A percentile compares a stretch with the other conserved stretches of the same genome.
Evolutionary conservation across 768 basidiomycete genomes (phyloP).

Genomic region (Kondoa malvinella): DNA sequence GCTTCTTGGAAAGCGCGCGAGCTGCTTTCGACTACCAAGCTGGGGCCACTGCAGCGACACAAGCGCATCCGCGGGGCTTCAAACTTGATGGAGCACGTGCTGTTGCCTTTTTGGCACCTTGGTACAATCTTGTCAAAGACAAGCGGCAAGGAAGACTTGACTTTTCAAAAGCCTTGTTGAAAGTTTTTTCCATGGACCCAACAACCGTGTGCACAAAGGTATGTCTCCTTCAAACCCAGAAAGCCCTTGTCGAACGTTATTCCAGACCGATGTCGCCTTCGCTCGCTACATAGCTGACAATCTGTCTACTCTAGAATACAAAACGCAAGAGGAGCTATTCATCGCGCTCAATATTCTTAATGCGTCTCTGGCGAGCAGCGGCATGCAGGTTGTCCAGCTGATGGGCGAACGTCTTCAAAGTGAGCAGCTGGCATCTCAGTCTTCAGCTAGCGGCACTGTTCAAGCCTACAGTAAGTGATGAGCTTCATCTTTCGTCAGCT

Average conservation of each 20-base stretch:
- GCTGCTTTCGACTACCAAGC: constrained; percentile 67
- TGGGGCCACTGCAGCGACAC: neutral
- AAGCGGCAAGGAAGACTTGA: constrained; percentile 73
- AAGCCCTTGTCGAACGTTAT: neutral
- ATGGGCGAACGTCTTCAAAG: constrained; percentile 17
- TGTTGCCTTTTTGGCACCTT: constrained; percentile 61
- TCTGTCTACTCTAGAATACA: constrained; percentile 79
- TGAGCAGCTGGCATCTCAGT: neutral
- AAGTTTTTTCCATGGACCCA: constrained; percentile 58
- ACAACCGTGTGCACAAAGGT: constrained; percentile 1
- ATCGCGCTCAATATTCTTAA: constrained; percentile 68
- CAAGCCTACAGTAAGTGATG: neutral
- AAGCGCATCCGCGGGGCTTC: neutral
- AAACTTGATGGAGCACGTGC: constrained; percentile 38
- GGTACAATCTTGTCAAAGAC: constrained; percentile 82
- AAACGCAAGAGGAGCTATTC: constrained; percentile 80
- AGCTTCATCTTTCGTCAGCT: constrained; percentile 6
- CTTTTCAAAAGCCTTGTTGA: constrained; percentile 64
- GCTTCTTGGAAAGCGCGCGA: constrained; percentile 62
- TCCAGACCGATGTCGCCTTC: constrained; percentile 65
- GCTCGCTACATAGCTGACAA: constrained; percentile 89
- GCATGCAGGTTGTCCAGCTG: constrained; percentile 55
- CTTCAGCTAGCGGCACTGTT: neutral
- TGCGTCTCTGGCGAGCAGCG: constrained; percentile 54
- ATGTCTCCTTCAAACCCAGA: too few species aligned